Base-by-base conservation (phyloP, 768 basidiomycete genomes). In the Termitomyces sp. region DNA sequence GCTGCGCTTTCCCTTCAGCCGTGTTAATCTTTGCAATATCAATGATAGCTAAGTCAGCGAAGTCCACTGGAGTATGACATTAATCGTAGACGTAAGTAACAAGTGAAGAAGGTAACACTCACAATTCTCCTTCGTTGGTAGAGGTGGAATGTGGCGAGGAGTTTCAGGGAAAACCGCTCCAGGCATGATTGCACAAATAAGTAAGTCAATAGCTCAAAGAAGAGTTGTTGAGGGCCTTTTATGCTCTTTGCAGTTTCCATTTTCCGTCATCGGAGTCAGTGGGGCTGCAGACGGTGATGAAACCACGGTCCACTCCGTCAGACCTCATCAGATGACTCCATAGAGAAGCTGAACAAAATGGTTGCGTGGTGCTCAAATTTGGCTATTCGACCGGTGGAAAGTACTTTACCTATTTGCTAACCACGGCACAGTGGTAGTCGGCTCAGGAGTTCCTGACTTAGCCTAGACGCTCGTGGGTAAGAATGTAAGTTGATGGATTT, bases 81-180 rank as follows among this genome's bases (percentile, higher is more conserved):
- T 6, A 59, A 40, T 34, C 9, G 34, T 15, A 34, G 15, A 19
- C 9, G 2, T 32, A 32, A 10, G 30, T 19, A 3, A 14, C 1
- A n/a, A 4, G 22, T 8, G 21, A n/a, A 26, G 17, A 21, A 17
- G 38, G 34, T 14, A 28, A 35, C 15, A 2, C 50, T 34, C 45
- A 59, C 57, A 43, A 17, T 61, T 45, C 38, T 58, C 60, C 21
- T 55, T 58, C 8, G 62, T 63, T 19, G 53, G 50, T 15, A 56
- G 55, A 22, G 62, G 60, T 28, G 59, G 60, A 17, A 65, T 62
- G 40, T 77, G 74, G 38, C 62, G 77, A n/a, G 75, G 71, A 2
- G 58, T 61, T n/a, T 65, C 55, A 2, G 76, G 75, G 1, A 66
- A 44, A 1, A 66, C 61, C n/a, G 68, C 54, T 17, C 64, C 67